These are phyloP conservation scores for Hyaloraphidium curvatum DNA, from an alignment of 192 early-diverging fungal genomes.

Conservation along the genomic window DNA sequence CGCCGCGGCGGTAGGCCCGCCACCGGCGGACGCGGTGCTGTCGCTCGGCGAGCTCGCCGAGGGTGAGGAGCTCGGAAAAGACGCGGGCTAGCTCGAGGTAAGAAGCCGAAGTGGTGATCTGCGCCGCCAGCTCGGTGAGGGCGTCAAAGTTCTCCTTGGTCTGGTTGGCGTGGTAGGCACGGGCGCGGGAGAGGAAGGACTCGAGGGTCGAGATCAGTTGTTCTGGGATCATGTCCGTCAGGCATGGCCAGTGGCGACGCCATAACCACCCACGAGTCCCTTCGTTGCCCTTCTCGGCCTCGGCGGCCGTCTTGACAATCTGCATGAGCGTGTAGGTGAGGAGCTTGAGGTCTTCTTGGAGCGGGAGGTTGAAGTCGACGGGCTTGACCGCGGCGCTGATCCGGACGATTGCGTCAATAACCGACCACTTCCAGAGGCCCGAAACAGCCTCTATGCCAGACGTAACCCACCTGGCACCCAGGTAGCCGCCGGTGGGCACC, in stretches of 20 bases:
- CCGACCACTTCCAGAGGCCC: too few relatives aligned
- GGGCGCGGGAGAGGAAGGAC: conserved; percentile 7
- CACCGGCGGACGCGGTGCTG: conserved; percentile 16
- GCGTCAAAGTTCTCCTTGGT: conserved; percentile 10
- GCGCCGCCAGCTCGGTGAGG: conserved; percentile 4
- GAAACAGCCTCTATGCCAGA: too few relatives aligned
- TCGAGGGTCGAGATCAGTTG: conserved; percentile 6
- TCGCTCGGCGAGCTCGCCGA: conserved; percentile 16
- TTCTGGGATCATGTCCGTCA: conserved; percentile 1
- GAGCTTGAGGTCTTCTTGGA: background rate
- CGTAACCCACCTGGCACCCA: too few relatives aligned
- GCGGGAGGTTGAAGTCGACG: background rate
- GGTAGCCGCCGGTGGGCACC: too few relatives aligned
- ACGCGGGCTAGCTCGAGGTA: conserved; percentile 13
- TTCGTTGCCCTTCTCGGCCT: background rate
- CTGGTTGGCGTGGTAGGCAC: conserved; percentile 5
- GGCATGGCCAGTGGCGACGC: background rate
- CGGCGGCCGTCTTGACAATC: background rate
- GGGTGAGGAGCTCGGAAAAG: conserved; percentile 14
- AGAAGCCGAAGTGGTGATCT: background rate
- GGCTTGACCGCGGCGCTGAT: background rate
- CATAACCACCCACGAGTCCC: background rate
- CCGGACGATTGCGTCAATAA: too few relatives aligned
- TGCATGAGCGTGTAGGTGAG: background rate
- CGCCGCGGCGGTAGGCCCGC: conserved; percentile 16